These are phyloP conservation scores for Backusella westeae DNA, from an alignment of 192 early-diverging fungal species.

Conservation along the genomic window DNA sequence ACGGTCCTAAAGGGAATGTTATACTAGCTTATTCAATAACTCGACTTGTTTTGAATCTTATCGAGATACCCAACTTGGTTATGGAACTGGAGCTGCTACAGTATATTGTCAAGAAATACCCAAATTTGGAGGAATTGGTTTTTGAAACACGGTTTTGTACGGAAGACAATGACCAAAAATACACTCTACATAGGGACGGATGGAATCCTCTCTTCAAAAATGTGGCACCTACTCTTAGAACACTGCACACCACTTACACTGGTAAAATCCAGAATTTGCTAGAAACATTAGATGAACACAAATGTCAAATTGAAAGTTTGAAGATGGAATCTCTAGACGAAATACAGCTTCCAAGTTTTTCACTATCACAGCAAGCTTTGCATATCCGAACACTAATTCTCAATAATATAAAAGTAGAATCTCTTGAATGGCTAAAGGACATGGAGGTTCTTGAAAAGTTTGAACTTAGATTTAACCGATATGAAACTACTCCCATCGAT, in stretches of 20 bases:
- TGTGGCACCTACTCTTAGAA: not conserved
- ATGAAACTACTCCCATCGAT: not conserved
- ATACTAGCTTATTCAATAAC: not conserved
- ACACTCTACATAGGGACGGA: not conserved
- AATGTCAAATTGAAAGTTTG: not conserved
- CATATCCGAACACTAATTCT: not conserved
- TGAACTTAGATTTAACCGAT: not conserved
- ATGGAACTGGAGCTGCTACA: not conserved
- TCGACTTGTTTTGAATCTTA: not conserved
- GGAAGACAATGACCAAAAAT: not conserved
- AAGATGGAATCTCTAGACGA: not conserved
- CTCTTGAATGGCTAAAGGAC: not conserved
- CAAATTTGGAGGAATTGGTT: not conserved
- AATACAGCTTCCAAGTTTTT: not conserved
- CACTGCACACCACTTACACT: not conserved
- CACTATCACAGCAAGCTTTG: not conserved
- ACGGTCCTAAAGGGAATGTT: not conserved
- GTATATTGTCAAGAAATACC: not conserved
- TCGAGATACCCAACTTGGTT: not conserved
- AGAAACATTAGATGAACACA: not conserved
- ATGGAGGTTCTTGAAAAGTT: not conserved
- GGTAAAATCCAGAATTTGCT: not conserved
- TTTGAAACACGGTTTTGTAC: not conserved
- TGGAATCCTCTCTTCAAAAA: not conserved
- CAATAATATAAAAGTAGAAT: not conserved